Evolutionary conservation across 768 basidiomycete genomes (phyloP), one percentile per base, ranked within the genome.

Genomic region (Trametes meyenii): DNA sequence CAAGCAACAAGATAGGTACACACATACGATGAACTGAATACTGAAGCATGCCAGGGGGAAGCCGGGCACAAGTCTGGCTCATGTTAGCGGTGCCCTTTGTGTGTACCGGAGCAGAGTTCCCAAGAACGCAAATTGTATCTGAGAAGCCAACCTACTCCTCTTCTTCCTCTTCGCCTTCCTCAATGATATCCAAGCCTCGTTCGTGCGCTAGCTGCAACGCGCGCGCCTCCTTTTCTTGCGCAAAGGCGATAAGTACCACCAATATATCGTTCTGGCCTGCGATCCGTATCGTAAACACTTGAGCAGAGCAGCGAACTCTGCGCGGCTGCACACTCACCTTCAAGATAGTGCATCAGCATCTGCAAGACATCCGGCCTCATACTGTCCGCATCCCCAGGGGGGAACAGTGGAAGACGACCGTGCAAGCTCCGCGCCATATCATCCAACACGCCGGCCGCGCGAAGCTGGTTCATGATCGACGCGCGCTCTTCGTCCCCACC

Each of bases 311-410:
- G 19, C 23, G 21, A 4, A 3, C 16, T 26, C 14, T 58, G 16
- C 13, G 45, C 35, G 26, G 0, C 17, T 2, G 29, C 24, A 14
- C 7, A 48, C 67, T 24, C 43, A 67, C 75, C 75, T 75, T 85
- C 77, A 8, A 91, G 69, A 65, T 94, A 94, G 62, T 87, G 76
- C 35, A 76, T 73, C 51, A 89, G 76, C 91, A 94, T 94, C 51
- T 65, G 52, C 38, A 72, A 72, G 1, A 95, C 87, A 12, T 87
- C 83, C 3, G 79, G 77, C 40, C 91, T 78, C 44, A 85, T 68
- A 17, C 51, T 24, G 45, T 64, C 55, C 12, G 72, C 64, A 19
- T 17, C 68, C 58, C 38, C 50, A 50, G 50, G 73, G 58, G 26
- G 66, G 53, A 58, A 63, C 46, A 51, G 67, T 16, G 87, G 86